These are phyloP conservation scores for Trichophaea hybrida DNA, from an alignment of 2,329 filamentous ascomycete species.

Conservation along the genomic window DNA sequence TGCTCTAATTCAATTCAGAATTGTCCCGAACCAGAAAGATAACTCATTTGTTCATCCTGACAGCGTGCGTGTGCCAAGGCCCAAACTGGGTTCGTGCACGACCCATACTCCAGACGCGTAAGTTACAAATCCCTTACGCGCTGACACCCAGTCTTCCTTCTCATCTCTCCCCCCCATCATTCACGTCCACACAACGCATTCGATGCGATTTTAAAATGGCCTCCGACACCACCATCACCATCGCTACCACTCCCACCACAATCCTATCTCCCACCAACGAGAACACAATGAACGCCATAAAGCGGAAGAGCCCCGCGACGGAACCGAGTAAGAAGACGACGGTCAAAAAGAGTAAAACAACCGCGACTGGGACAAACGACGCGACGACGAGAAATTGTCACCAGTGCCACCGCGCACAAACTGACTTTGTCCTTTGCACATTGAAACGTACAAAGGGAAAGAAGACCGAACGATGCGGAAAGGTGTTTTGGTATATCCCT, in stretches of 20 bases:
- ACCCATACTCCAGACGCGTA: no score
- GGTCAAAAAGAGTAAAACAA: conserved; percentile 7
- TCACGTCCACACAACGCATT: no score
- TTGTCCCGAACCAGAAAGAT: no score
- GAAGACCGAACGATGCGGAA: conserved; percentile 16
- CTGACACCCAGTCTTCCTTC: no score
- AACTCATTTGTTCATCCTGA: no score
- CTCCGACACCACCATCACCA: no score
- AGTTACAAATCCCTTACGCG: no score
- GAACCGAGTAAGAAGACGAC: background rate
- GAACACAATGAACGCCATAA: background rate
- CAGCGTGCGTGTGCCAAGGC: no score
- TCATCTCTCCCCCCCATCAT: no score
- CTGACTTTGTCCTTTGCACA: conserved; percentile 9
- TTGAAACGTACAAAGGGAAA: conserved; percentile 9
- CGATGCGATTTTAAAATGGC: no score
- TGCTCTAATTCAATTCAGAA: no score
- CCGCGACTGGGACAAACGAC: conserved; percentile 2
- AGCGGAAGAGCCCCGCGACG: background rate
- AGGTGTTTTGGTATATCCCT: conserved; percentile 12
- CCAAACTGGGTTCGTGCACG: no score
- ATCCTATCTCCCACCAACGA: background rate
- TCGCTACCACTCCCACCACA: background rate
- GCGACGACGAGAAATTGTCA: conserved; percentile 9
- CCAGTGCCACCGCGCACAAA: conserved; percentile 13